A percentile compares a stretch with the other conserved stretches of the same genome.
Evolutionary conservation across 108 stramenopile genomes (phyloP).

Genomic region (Schizochytrium sp.): DNA sequence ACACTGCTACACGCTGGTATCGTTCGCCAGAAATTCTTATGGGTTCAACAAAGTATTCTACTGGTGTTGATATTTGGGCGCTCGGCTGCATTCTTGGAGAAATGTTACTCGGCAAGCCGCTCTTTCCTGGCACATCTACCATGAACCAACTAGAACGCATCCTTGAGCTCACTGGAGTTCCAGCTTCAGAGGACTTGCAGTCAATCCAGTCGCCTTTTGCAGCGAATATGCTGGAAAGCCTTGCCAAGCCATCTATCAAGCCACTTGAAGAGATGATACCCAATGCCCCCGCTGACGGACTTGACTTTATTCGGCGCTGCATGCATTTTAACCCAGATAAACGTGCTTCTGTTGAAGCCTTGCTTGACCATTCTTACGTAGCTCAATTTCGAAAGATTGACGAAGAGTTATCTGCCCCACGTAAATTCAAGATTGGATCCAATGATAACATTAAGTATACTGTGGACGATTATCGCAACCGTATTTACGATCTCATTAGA

Average conservation of each 20-base stretch:
- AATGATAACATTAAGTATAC: constrained; percentile 64
- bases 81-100: constrained; percentile 76
- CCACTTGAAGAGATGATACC: constrained; percentile 67
- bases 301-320: constrained; percentile 73
- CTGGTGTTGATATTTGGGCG: constrained; percentile 73
- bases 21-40: constrained; percentile 82
- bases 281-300: constrained; percentile 68
- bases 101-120: constrained; percentile 75
- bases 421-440: neutral
- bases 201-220: constrained; percentile 70
- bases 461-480: constrained; percentile 62
- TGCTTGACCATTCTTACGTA: constrained; percentile 74
- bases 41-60: constrained; percentile 76
- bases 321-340: constrained; percentile 75
- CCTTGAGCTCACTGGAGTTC: constrained; percentile 75
- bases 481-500: constrained; percentile 59
- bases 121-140: constrained; percentile 79
- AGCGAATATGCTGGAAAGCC: constrained; percentile 73
- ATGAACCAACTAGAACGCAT: constrained; percentile 82
- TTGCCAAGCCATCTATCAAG: constrained; percentile 65
- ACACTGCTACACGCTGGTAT: constrained; percentile 82
- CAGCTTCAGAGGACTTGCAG: constrained; percentile 69
- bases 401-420: constrained; percentile 64
- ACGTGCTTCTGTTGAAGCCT: constrained; percentile 64
- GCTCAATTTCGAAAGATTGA: constrained; percentile 76